Evolutionary conservation across 208 protist genomes (phyloP).

Genomic region (Trypanosoma rangeli): DNA sequence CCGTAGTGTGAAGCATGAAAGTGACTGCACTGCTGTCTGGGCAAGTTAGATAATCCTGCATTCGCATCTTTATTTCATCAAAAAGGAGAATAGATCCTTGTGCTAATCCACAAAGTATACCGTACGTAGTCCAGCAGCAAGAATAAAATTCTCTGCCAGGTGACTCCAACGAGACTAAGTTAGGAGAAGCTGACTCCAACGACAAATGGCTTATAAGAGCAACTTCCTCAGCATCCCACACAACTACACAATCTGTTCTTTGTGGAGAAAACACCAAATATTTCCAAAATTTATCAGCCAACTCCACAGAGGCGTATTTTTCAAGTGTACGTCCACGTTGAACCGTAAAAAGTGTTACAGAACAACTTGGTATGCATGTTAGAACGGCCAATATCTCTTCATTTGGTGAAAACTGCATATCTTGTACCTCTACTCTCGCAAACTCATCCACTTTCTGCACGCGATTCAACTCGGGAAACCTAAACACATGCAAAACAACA

Average conservation of each 20-base stretch:
- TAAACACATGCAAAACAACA: conserved; percentile 61
- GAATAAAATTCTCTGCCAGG: conserved; percentile 17
- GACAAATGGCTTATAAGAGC: conserved; percentile 24
- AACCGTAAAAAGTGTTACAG: conserved; percentile 39
- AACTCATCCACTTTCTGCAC: conserved; percentile 49
- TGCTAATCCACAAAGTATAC: conserved; percentile 24
- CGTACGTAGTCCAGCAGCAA: conserved; percentile 14
- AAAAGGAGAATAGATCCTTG: conserved; percentile 19
- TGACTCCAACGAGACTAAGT: conserved; percentile 14
- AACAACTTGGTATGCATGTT: conserved; percentile 30
- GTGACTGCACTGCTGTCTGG: conserved; percentile 11
- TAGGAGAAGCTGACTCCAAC: conserved; percentile 3
- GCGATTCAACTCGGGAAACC: conserved; percentile 32
- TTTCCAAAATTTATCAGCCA: conserved; percentile 27
- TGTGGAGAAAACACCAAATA: conserved; percentile 23
- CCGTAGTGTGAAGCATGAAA: background rate
- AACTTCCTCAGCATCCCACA: conserved; percentile 25
- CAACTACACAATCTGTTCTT: conserved; percentile 22
- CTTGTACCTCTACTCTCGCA: conserved; percentile 40
- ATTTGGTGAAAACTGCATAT: conserved; percentile 54
- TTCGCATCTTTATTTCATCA: conserved; percentile 30
- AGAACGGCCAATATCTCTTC: conserved; percentile 60
- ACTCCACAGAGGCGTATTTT: conserved; percentile 11
- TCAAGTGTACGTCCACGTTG: conserved; percentile 22
- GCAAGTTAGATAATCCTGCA: conserved; percentile 16